phyloP scores from a whole-genome alignment of 257 asterid species.

The Verbascum thapsus region DNA sequence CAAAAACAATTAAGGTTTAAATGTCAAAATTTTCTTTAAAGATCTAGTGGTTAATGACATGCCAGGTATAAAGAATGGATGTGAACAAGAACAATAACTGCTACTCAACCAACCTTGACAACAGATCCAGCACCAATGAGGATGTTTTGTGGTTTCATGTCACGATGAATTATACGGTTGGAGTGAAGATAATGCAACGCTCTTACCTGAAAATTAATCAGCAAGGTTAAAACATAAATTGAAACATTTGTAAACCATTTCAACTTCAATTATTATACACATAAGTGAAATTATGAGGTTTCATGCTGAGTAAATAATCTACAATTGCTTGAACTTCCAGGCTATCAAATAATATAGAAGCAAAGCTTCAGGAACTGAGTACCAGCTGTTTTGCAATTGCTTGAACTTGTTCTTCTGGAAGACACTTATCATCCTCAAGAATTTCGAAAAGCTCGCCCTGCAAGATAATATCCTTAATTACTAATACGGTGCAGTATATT shows the following conservation, averaged over 20 bases:
- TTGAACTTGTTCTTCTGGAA: conserved; percentile 98
- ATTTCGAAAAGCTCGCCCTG: conserved; percentile 98
- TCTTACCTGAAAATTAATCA: conserved; percentile 60
- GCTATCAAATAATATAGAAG: conserved; percentile 17
- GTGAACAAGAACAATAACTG: conserved; percentile 14
- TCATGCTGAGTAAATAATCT: neutral
- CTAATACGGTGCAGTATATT: conserved; percentile 20
- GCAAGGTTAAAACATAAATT: conserved; percentile 20
- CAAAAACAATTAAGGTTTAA: neutral
- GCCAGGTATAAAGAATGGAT: conserved; percentile 14
- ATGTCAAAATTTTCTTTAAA: conserved; percentile 1
- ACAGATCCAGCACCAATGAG: conserved; percentile 94
- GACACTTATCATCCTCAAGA: conserved; percentile 98
- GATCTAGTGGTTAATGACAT: conserved; percentile 5
- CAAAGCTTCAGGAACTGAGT: conserved; percentile 25
- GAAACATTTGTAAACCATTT: conserved; percentile 10
- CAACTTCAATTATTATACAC: conserved; percentile 5
- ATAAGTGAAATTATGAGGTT: conserved; percentile 12
- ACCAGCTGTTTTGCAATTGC: conserved; percentile 99
- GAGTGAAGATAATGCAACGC: conserved; percentile 96
- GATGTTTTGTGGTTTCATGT: conserved; percentile 98
- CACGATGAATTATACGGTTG: conserved; percentile 96
- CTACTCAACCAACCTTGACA: conserved; percentile 63
- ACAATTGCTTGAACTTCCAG: neutral
- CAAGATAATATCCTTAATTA: conserved; percentile 30